These are phyloP conservation scores for Sarcocystis neurona DNA, from an alignment of 169 alveolate species.

Conservation along the genomic window DNA sequence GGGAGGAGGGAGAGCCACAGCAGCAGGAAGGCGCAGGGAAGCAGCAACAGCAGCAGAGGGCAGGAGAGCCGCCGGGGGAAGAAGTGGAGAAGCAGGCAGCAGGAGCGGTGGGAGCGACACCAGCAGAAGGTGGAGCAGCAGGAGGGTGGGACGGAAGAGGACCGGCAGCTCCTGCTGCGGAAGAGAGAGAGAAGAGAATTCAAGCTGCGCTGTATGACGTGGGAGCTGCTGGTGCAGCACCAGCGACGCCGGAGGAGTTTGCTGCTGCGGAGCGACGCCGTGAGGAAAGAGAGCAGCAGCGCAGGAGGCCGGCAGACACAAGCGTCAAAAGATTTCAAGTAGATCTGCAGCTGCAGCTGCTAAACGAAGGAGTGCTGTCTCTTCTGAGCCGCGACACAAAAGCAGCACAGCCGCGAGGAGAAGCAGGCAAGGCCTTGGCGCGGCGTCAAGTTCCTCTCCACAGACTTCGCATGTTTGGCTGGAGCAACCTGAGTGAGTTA, in stretches of 20 bases:
- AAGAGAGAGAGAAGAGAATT: no score
- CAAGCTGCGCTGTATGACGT: slow-evolving; percentile 11
- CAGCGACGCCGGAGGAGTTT: not conserved
- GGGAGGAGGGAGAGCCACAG: no score
- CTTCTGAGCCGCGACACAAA: not conserved
- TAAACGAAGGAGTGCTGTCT: slow-evolving; percentile 9
- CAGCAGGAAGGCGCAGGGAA: no score
- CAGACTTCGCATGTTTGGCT: not conserved
- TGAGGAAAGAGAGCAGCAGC: not conserved
- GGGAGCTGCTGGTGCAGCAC: slow-evolving; percentile 10
- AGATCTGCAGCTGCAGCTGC: not conserved
- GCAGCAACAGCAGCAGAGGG: no score
- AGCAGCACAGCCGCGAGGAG: not conserved
- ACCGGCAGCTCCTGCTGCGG: no score
- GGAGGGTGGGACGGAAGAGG: no score
- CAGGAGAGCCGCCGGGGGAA: no score
- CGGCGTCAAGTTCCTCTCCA: not conserved
- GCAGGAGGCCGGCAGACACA: not conserved
- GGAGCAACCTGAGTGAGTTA: not conserved
- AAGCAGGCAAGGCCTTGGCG: not conserved
- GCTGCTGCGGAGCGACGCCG: not conserved
- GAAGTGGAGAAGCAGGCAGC: no score
- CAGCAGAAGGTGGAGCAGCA: no score
- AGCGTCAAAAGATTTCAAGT: not conserved
- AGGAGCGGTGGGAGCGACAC: no score